Percentiles rank a stretch among this genome's conserved stretches.
Conservation (phyloP, 257 asterid genomes). For the Solanum infundibuliforme region DNA sequence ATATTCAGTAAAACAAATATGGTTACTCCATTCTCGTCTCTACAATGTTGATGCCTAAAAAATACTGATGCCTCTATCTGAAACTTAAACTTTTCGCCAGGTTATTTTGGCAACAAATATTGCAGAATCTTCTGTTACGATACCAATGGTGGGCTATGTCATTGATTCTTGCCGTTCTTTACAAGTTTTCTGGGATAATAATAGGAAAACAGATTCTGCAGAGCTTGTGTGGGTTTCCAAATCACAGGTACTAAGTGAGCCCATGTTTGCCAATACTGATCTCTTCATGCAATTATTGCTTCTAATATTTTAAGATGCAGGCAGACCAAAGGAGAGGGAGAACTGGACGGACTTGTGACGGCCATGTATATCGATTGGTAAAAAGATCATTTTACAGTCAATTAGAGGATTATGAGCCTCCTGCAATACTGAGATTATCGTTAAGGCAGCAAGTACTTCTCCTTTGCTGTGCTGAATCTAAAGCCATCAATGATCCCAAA, state of each 20-base stretch:
- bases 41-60: not conserved
- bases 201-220: conserved; percentile 54
- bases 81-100: conserved; percentile 25
- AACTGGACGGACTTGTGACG: conserved; percentile 97
- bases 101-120: conserved; percentile 93
- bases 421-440: conserved; percentile 71
- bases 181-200: conserved; percentile 84
- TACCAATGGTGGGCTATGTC: conserved; percentile 92
- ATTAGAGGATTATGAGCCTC: conserved; percentile 70
- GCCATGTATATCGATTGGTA: conserved; percentile 72
- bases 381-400: conserved; percentile 61
- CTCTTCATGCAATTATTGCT: conserved; percentile 1
- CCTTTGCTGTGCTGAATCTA: conserved; percentile 80
- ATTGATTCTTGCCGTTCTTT: conserved; percentile 97
- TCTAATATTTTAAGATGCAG: conserved; percentile 24
- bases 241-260: conserved; percentile 62
- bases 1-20: not conserved
- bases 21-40: not conserved
- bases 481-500: conserved; percentile 86
- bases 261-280: not conserved
- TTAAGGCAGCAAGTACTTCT: conserved; percentile 75
- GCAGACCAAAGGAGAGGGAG: conserved; percentile 95
- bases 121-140: conserved; percentile 97
- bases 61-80: not conserved
- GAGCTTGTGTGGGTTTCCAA: conserved; percentile 95